These are phyloP conservation scores for Vachellia pachyceras DNA, from an alignment of 306 rosid species.

Conservation along the genomic window DNA sequence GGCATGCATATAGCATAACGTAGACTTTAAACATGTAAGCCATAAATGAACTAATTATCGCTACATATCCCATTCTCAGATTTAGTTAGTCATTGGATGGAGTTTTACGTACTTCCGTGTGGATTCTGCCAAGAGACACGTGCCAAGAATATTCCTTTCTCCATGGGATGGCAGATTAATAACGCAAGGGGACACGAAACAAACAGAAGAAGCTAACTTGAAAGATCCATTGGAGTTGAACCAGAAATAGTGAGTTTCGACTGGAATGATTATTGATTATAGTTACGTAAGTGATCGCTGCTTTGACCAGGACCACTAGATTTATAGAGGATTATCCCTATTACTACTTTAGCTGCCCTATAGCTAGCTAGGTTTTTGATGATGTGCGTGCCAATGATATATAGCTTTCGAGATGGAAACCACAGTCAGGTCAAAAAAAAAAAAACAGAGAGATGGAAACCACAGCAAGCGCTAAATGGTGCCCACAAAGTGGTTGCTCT, in stretches of 20 bases:
- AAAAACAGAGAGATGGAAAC: no score
- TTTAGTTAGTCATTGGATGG: no score
- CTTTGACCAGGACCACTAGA: conserved; percentile 14
- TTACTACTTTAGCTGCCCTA: background rate
- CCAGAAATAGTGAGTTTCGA: background rate
- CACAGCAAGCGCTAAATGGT: background rate
- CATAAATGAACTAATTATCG: background rate
- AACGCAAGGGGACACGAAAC: background rate
- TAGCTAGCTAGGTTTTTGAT: conserved; percentile 9
- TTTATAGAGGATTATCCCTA: background rate
- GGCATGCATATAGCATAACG: background rate
- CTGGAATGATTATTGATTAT: background rate
- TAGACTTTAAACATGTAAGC: background rate
- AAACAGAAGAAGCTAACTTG: background rate
- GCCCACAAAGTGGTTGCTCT: background rate
- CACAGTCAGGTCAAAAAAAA: no score
- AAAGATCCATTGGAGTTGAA: conserved; percentile 7
- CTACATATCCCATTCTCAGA: no score
- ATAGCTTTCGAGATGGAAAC: conserved; percentile 21
- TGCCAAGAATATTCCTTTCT: background rate
- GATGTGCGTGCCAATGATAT: background rate
- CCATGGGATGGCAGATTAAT: background rate
- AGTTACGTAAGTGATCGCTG: background rate
- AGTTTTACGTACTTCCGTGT: background rate
- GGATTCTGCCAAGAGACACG: background rate